A percentile compares a stretch with the other conserved stretches of the same genome.
Conservation (phyloP, 257 asterid species). For the Parsonsia alboflavescens region DNA sequence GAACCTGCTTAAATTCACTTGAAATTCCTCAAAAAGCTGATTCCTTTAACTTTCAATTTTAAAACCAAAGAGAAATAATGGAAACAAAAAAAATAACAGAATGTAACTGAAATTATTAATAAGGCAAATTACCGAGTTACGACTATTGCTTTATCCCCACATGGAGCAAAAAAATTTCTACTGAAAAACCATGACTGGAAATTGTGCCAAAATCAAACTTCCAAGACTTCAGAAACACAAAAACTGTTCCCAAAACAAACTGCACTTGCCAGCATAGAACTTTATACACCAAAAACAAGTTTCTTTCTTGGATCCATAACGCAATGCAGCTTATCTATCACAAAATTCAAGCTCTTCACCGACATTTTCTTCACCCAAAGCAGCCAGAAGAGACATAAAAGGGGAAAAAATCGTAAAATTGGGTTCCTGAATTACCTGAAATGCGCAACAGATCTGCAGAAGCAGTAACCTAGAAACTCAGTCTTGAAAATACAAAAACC, state of each 20-base stretch:
- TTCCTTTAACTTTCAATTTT: background rate
- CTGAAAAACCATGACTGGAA: background rate
- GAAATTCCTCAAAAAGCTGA: background rate
- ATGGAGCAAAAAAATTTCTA: background rate
- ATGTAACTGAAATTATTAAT: background rate
- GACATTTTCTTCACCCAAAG: background rate
- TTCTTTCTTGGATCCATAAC: slow-evolving; percentile 11
- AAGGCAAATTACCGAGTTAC: background rate
- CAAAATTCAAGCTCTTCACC: slow-evolving; percentile 7
- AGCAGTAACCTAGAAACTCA: background rate
- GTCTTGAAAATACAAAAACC: background rate
- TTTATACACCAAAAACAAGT: background rate
- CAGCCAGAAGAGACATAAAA: background rate
- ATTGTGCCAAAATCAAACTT: background rate
- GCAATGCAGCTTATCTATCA: slow-evolving; percentile 11
- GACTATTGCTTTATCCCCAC: background rate
- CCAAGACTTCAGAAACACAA: background rate
- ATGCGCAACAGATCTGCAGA: slow-evolving; percentile 17
- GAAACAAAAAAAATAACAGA: background rate
- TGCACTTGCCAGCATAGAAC: background rate
- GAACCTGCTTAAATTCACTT: background rate
- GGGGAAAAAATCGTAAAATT: background rate
- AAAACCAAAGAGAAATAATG: background rate
- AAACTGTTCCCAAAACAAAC: background rate
- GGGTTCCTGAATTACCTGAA: slow-evolving; percentile 8